Evolutionary conservation across 2,329 filamentous ascomycete genomes (phyloP).

Genomic region (Colletotrichum plurivorum): DNA sequence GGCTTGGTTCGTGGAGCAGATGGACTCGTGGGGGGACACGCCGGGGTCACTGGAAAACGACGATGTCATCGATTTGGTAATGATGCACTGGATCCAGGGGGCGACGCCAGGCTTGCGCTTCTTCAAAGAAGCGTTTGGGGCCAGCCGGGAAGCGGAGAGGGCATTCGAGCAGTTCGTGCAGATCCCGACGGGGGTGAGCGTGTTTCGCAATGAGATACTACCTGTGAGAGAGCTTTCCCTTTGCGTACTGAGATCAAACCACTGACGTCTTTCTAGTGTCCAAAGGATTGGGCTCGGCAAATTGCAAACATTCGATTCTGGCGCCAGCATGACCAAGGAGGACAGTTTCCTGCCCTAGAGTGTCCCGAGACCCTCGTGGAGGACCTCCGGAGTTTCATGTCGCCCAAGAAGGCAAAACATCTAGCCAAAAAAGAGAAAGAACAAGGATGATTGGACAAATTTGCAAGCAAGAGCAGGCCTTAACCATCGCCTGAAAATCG

Average conservation of each 20-base stretch:
- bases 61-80: slow-evolving; percentile 43
- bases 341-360: slow-evolving; percentile 33
- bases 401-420: background rate
- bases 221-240: background rate
- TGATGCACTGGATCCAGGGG: slow-evolving; percentile 38
- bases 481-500: too few relatives aligned
- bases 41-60: slow-evolving; percentile 31
- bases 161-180: slow-evolving; percentile 14
- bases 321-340: slow-evolving; percentile 28
- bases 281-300: slow-evolving; percentile 29
- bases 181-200: slow-evolving; percentile 7
- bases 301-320: slow-evolving; percentile 32
- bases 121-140: slow-evolving; percentile 35
- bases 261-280: slow-evolving; percentile 1
- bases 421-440: background rate
- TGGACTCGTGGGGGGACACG: slow-evolving; percentile 46
- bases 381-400: slow-evolving; percentile 23
- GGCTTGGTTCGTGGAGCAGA: slow-evolving; percentile 27
- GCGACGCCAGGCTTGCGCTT: slow-evolving; percentile 24
- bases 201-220: slow-evolving; percentile 14
- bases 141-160: slow-evolving; percentile 13
- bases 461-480: too few relatives aligned
- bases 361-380: slow-evolving; percentile 21
- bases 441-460: too few relatives aligned
- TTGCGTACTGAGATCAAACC: background rate